These are phyloP conservation scores for Platanus orientalis DNA, from an alignment of 164 flowering plant species.

Conservation along the genomic window DNA sequence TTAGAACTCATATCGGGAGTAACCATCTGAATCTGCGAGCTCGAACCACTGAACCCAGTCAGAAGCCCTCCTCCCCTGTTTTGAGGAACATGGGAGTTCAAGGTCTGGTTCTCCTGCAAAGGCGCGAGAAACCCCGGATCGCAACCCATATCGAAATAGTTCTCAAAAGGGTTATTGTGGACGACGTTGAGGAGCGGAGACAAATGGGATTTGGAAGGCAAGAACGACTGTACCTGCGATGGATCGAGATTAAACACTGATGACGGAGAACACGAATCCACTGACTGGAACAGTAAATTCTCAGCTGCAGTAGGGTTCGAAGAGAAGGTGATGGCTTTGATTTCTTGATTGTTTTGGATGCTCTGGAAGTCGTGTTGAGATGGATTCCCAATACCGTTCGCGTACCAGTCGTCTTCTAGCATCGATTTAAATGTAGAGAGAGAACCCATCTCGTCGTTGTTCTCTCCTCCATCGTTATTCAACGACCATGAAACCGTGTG, in stretches of 20 bases:
- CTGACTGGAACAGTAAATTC: slow-evolving; percentile 33
- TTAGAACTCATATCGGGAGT: slow-evolving; percentile 31
- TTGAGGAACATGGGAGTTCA: slow-evolving; percentile 16
- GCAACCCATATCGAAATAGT: slow-evolving; percentile 48
- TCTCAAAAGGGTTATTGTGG: slow-evolving; percentile 41
- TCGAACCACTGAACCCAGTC: slow-evolving; percentile 34
- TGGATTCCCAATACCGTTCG: slow-evolving; percentile 15
- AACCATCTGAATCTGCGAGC: slow-evolving; percentile 33
- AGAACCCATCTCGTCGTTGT: slow-evolving; percentile 40
- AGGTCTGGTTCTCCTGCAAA: slow-evolving; percentile 4
- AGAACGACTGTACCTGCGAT: slow-evolving; percentile 37
- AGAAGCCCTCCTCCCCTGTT: slow-evolving; percentile 39
- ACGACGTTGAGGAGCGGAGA: slow-evolving; percentile 41
- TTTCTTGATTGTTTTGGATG: slow-evolving; percentile 33
- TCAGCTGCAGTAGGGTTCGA: slow-evolving; percentile 39
- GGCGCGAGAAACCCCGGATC: slow-evolving; percentile 39
- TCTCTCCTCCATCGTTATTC: slow-evolving; percentile 14
- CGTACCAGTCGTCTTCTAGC: slow-evolving; percentile 56
- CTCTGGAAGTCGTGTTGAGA: slow-evolving; percentile 18
- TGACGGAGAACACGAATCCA: slow-evolving; percentile 61
- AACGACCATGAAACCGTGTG: slow-evolving; percentile 35
- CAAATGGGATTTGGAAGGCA: slow-evolving; percentile 40
- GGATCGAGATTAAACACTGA: slow-evolving; percentile 56
- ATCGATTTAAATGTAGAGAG: slow-evolving; percentile 53
- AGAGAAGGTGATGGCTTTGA: slow-evolving; percentile 33